phyloP scores from a whole-genome alignment of 1,284 basidiomycete genomes.

The Anthracocystis panici-leucophaei region DNA sequence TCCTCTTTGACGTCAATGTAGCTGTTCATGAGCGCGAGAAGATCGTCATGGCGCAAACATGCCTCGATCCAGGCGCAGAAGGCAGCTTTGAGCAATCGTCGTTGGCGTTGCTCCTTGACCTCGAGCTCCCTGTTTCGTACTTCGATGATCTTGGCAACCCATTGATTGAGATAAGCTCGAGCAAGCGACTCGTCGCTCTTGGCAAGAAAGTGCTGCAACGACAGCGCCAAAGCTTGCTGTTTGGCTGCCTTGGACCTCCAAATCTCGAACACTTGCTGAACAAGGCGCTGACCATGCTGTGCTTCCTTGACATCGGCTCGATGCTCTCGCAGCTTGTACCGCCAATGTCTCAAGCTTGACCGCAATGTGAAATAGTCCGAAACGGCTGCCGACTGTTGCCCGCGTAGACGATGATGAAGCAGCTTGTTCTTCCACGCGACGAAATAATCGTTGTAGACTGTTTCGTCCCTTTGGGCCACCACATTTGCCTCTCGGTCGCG shows the following conservation, averaged over 20 bases:
- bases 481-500: constrained; percentile 10
- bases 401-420: constrained; percentile 15
- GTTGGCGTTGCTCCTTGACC: constrained; percentile 37
- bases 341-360: constrained; percentile 27
- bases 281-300: constrained; percentile 15
- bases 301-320: constrained; percentile 21
- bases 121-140: constrained; percentile 38
- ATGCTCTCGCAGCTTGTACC: constrained; percentile 12
- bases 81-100: constrained; percentile 28
- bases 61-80: constrained; percentile 54
- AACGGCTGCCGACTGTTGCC: constrained; percentile 21
- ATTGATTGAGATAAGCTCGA: constrained; percentile 22
- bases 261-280: constrained; percentile 31
- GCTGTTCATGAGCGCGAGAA: constrained; percentile 51
- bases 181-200: constrained; percentile 15
- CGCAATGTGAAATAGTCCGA: constrained; percentile 20
- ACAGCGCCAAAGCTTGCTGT: constrained; percentile 21
- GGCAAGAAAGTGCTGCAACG: constrained; percentile 16
- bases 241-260: constrained; percentile 34
- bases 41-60: constrained; percentile 52
- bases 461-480: constrained; percentile 11
- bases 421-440: constrained; percentile 25
- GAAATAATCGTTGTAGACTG: constrained; percentile 16
- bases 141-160: constrained; percentile 50
- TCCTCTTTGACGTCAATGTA: constrained; percentile 56